Evolutionary conservation across 2,329 filamentous ascomycete species (phyloP), one percentile per base, ranked within the genome.

Genomic region (Fusarium austroafricanum): DNA sequence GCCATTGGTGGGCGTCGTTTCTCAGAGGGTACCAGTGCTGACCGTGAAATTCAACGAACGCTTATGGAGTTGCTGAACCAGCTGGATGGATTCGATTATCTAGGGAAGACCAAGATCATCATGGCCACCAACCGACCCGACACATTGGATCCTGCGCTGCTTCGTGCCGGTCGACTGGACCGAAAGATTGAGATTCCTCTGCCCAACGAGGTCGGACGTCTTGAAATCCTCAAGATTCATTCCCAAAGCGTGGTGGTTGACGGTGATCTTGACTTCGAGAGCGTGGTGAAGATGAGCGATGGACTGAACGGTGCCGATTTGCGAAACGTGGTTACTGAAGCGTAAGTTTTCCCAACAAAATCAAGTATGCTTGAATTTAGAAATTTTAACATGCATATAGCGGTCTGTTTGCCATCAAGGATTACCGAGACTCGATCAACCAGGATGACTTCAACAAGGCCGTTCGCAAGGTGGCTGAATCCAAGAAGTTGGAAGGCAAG

Each of bases 371-470:
- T 23, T 42, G 26, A 29, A 29, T 42, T 23, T 38, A 8, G 42
- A 65, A 63, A 77, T 71, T 74, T 70, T 71, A 21, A 68, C 56
- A 64, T 68, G 61, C 73, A 78, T 67, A 49, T 65, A 96, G 93
- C 71, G 96, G 96, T 68, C 83, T 99, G 38, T 98, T 97, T 80
- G 94, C 96, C 42, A 99, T 99, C 87, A 98, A 98, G 82, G 96
- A 97, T 77, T 97, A 98, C 80, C 87, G 96, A 65, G 96, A 99
- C 75, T 89, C 94, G 14, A 92, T 99, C 81, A 98, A 92, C 82
- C 96, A 99, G 80, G 96, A 99, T 76, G 96, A 99, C 78, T 97
- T 98, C 89, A 99, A 97, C 85, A 97, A 97, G 83, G 96, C 96
- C 6, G 96, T 99, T 55, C 90, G 96, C 72, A 99, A 99, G 88